phyloP scores from a whole-genome alignment of 306 rosid genomes.

The Quercus mongolica region DNA sequence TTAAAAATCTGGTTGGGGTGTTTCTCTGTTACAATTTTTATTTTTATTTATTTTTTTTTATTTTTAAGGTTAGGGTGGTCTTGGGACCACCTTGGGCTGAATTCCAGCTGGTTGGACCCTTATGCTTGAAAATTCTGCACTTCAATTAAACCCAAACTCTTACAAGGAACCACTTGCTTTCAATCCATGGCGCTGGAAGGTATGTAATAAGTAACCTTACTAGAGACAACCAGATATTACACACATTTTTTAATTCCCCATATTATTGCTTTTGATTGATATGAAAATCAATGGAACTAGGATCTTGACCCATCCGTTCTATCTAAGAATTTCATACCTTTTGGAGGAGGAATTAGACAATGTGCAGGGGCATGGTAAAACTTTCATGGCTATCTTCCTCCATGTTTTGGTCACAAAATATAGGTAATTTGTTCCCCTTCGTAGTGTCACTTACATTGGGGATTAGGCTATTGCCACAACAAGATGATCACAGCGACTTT shows the following conservation, averaged over 20 bases:
- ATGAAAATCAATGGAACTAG: not conserved
- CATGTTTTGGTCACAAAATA: conserved; percentile 34
- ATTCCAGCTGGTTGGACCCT: conserved; percentile 26
- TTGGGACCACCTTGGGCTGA: too few species aligned
- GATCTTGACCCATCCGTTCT: not conserved
- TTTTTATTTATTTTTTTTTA: too few species aligned
- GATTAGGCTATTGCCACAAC: too few species aligned
- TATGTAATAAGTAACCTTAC: not conserved
- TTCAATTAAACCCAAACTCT: conserved; percentile 17
- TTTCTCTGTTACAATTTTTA: too few species aligned
- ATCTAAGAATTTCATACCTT: conserved; percentile 28
- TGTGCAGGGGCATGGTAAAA: conserved; percentile 26
- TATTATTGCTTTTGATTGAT: too few species aligned
- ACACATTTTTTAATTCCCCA: too few species aligned
- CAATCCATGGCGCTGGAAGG: conserved; percentile 38
- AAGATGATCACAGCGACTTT: too few species aligned
- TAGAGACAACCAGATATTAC: too few species aligned
- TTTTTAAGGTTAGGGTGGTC: too few species aligned
- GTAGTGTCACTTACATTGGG: too few species aligned
- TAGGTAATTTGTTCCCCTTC: not conserved
- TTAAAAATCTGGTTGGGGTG: too few species aligned
- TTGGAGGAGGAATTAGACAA: conserved; percentile 33
- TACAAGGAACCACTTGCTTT: conserved; percentile 24
- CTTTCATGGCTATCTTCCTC: conserved; percentile 17
- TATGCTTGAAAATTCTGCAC: conserved; percentile 4